Conservation (phyloP, 1,284 basidiomycete genomes). For the Irpex sp. region DNA sequence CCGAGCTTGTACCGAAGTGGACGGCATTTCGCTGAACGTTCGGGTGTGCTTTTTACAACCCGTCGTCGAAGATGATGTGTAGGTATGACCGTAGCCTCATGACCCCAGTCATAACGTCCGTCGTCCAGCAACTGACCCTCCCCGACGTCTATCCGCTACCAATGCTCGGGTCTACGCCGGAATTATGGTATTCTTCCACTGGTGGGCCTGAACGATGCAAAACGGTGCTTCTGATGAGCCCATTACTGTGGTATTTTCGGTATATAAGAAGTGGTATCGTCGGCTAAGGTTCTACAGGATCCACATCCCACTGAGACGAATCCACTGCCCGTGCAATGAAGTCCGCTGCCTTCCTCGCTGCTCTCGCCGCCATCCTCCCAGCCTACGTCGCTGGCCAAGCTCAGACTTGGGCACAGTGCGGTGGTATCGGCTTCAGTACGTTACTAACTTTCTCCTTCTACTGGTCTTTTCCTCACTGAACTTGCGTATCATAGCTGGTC, state of each 20-base stretch:
- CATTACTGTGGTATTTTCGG: neutral
- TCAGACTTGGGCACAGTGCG: slow-evolving; percentile 46
- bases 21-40: neutral
- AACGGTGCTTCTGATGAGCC: slow-evolving; percentile 6
- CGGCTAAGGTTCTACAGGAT: slow-evolving; percentile 13
- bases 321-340: slow-evolving; percentile 36
- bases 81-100: slow-evolving; percentile 11
- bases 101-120: slow-evolving; percentile 12
- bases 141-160: slow-evolving; percentile 45
- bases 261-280: neutral
- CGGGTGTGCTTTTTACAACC: neutral
- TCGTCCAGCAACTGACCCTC: slow-evolving; percentile 20
- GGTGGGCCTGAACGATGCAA: neutral
- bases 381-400: slow-evolving; percentile 31
- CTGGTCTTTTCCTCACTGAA: neutral
- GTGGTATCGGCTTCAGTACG: slow-evolving; percentile 49
- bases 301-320: slow-evolving; percentile 14
- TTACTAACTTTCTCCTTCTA: slow-evolving; percentile 5
- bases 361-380: slow-evolving; percentile 40
- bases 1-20: slow-evolving; percentile 13
- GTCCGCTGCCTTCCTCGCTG: slow-evolving; percentile 42
- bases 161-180: slow-evolving; percentile 41
- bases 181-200: slow-evolving; percentile 20
- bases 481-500: slow-evolving; percentile 32
- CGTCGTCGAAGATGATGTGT: slow-evolving; percentile 12